These are phyloP conservation scores for Xylariaceae sp. DNA, from an alignment of 2,329 filamentous ascomycete species.

Conservation along the genomic window DNA sequence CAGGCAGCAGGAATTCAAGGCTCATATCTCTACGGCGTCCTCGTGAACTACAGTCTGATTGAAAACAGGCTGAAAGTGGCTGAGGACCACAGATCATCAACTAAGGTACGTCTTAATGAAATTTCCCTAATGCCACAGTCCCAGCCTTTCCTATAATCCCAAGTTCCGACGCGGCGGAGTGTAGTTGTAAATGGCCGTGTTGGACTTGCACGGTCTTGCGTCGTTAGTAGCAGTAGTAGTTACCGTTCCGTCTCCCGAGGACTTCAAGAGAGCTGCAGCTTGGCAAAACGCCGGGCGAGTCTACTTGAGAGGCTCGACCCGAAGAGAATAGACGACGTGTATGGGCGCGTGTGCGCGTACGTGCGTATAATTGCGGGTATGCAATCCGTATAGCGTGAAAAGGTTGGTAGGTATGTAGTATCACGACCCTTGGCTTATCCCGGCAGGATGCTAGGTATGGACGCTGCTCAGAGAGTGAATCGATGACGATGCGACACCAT, in stretches of 20 bases:
- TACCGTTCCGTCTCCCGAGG: background rate
- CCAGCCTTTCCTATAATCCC: constrained; percentile 12
- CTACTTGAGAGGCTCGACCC: background rate
- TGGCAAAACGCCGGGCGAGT: background rate
- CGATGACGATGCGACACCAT: background rate
- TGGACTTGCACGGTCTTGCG: background rate
- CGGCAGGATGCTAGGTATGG: background rate
- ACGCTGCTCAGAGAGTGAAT: background rate
- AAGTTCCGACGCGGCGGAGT: constrained; percentile 10
- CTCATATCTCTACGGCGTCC: constrained; percentile 32
- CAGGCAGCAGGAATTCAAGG: constrained; percentile 26
- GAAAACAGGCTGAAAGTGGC: constrained; percentile 22
- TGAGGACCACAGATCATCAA: constrained; percentile 19
- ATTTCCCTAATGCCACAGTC: constrained; percentile 16
- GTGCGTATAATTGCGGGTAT: no score
- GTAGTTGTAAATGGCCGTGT: background rate
- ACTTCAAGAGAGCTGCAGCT: background rate
- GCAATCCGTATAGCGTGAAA: background rate
- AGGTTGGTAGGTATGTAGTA: background rate
- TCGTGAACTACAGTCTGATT: constrained; percentile 30
- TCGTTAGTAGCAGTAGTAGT: background rate
- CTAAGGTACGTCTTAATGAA: constrained; percentile 20
- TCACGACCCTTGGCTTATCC: background rate
- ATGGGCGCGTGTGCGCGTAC: background rate
- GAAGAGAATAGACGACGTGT: background rate